Base-by-base conservation (phyloP, 73 alveolate genomes). In the Durusdinium trenchii region DNA sequence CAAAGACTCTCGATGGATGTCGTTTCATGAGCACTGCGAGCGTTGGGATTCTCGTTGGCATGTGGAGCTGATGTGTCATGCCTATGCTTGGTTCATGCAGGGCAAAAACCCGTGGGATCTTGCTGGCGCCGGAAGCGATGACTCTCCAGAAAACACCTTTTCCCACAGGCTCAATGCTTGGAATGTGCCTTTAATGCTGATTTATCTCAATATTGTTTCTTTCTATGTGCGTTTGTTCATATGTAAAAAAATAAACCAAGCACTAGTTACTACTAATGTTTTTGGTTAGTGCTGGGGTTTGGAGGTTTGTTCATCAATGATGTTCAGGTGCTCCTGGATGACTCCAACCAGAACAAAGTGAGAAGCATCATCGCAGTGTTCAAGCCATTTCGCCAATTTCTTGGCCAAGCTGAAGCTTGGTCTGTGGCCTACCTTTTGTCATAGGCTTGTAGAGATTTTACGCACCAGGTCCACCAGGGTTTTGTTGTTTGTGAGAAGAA, bases 331-430 rank as follows among this genome's bases (percentile, higher is more conserved):
- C 73, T 82, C 35, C 48, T 48, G 2, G 93, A 82, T 47, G 93
- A 82, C 48, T 47, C 93, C 40, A 82, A 82, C 71, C 93, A 82
- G 78, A 78, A 84, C 57, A 43, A 71, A n/a, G 40, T 71, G 84
- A 6, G 84, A 3, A 48, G 51, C 47, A 36, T 71, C 84, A n/a
- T 71, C 51, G 47, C 40, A 30, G 84, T 71, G 10, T 71, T 71
- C 84, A 71, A 71, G 40, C n/a, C 84, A 18, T 36, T 71, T 46
- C 47, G 84, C 3, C 47, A 9, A 23, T 71, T 18, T 30, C n/a
- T n/a, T n/a, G n/a, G n/a, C n/a, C n/a, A n/a, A n/a, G n/a, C n/a
- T n/a, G n/a, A n/a, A n/a, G n/a, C n/a, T n/a, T n/a, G n/a, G n/a
- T n/a, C n/a, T n/a, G n/a, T n/a, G n/a, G n/a, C n/a, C n/a, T n/a